Evolutionary conservation across 176 grass and related monocot genomes (phyloP).

Genomic region (Coix lacrymajobi): DNA sequence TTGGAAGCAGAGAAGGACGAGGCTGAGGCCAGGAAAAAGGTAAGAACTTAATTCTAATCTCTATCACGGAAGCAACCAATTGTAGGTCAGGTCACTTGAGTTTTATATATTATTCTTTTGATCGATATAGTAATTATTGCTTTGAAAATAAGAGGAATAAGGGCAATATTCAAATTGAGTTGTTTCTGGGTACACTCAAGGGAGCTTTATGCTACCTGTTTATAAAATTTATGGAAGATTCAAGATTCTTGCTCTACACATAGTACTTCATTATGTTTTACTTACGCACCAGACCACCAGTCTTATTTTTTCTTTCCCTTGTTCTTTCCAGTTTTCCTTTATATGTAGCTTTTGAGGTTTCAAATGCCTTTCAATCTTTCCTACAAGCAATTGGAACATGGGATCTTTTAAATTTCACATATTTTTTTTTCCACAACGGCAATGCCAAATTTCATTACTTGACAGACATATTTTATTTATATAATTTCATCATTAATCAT

Average conservation of each 20-base stretch:
- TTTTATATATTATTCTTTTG: background rate
- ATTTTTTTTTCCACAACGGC: too few relatives aligned
- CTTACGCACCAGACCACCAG: background rate
- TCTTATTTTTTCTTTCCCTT: background rate
- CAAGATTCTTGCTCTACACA: background rate
- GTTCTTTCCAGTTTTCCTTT: background rate
- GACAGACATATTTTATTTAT: too few relatives aligned
- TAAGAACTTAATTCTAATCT: conserved; percentile 15
- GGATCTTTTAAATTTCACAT: background rate
- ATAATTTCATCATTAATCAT: too few relatives aligned
- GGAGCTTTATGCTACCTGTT: background rate
- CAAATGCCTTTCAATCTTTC: background rate
- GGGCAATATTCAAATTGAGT: background rate
- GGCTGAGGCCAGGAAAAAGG: conserved; percentile 64
- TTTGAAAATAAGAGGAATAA: background rate
- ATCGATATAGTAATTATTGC: background rate
- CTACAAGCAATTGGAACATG: background rate
- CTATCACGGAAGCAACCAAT: background rate
- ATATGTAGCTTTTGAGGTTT: background rate
- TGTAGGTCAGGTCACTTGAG: conserved; percentile 1
- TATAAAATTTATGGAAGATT: background rate
- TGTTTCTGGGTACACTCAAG: background rate
- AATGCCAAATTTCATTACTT: too few relatives aligned
- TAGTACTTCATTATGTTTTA: background rate
- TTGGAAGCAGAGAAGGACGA: conserved; percentile 64